Evolutionary conservation across 768 basidiomycete species (phyloP), one percentile per base, ranked within the genome.

Genomic region (Suillus brevipes): DNA sequence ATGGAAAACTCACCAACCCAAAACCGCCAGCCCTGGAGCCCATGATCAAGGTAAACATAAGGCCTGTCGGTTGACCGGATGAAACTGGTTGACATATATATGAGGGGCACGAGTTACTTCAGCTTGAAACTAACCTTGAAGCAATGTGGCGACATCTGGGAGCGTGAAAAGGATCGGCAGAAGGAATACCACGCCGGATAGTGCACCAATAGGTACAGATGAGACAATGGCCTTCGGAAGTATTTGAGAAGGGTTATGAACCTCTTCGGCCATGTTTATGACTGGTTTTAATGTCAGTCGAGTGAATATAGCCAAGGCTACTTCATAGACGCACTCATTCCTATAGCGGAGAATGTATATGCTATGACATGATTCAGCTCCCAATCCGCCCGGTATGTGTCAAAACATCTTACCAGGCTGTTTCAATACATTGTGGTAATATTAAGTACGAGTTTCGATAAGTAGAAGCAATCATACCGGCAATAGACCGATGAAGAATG

Each of bases 221-320:
- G 81, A 82, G 12, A 80, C 76, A 34, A 89, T 81, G 1, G 87
- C 87, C 50, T 75, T 75, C 0, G 88, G 88, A 12, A 89, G 80
- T 61, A 87, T 80, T 13, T 78, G 68, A 1, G 82, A 78, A 0
- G 88, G 88, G 60, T 87, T 78, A 58, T 83, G 82, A 1, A 89
- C 88, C 73, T 90, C 88, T 71, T 89, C 89, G 3, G 87, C 85
- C 84, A 90, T 85, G 66, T 84, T 87, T 18, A 87, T 80, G 45
- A 89, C 85, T 87, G 58, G 38, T 40, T 40, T 25, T 3, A 56
- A 34, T 25, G 16, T 74, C 59, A 65, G 62, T 57, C 2, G 8
- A 8, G 63, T 28, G 25, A 9, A 40, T 25, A 61, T 14, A 31
- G 25, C 36, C 36, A 66, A 49, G 37, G 36, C 9, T 42, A 37